These are phyloP conservation scores for Hypoxylon sp. DNA, from an alignment of 2,329 filamentous ascomycete genomes.

Conservation along the genomic window DNA sequence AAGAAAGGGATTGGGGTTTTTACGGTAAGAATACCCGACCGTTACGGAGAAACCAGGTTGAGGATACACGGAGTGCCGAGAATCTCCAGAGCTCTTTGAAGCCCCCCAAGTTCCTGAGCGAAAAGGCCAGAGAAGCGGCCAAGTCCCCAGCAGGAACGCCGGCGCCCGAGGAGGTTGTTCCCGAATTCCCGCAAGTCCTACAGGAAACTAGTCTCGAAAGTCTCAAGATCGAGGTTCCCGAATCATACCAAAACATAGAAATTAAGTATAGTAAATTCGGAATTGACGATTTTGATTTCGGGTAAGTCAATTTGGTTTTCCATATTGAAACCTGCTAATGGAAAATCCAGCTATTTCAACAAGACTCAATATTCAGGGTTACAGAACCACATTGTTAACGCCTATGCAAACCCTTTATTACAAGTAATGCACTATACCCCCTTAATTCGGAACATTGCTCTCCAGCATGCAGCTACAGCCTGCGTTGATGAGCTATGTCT, in stretches of 20 bases:
- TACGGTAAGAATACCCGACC: slow-evolving; percentile 84
- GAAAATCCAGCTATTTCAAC: slow-evolving; percentile 83
- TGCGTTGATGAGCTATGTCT: slow-evolving; percentile 89
- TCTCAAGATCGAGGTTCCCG: slow-evolving; percentile 84
- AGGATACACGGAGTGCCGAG: slow-evolving; percentile 78
- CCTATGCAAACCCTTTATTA: slow-evolving; percentile 92
- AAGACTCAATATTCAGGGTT: slow-evolving; percentile 91
- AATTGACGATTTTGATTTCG: slow-evolving; percentile 99
- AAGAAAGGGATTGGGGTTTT: slow-evolving; percentile 80
- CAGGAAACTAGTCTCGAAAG: slow-evolving; percentile 80
- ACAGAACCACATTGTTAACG: slow-evolving; percentile 97
- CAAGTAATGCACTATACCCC: slow-evolving; percentile 95
- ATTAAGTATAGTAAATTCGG: slow-evolving; percentile 99
- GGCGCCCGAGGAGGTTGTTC: slow-evolving; percentile 60
- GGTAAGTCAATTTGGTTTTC: slow-evolving; percentile 64
- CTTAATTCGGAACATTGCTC: slow-evolving; percentile 85
- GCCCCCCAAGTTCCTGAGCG: slow-evolving; percentile 93
- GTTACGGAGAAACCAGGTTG: slow-evolving; percentile 83
- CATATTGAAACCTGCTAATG: slow-evolving; percentile 10
- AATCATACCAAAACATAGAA: slow-evolving; percentile 93
- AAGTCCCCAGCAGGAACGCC: slow-evolving; percentile 62
- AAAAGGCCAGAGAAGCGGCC: slow-evolving; percentile 82
- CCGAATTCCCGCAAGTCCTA: slow-evolving; percentile 75
- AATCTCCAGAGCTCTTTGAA: slow-evolving; percentile 74
- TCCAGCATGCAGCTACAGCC: slow-evolving; percentile 88